Evolutionary conservation across 345 rosid genomes (phyloP).

Genomic region (Brassica incana): DNA sequence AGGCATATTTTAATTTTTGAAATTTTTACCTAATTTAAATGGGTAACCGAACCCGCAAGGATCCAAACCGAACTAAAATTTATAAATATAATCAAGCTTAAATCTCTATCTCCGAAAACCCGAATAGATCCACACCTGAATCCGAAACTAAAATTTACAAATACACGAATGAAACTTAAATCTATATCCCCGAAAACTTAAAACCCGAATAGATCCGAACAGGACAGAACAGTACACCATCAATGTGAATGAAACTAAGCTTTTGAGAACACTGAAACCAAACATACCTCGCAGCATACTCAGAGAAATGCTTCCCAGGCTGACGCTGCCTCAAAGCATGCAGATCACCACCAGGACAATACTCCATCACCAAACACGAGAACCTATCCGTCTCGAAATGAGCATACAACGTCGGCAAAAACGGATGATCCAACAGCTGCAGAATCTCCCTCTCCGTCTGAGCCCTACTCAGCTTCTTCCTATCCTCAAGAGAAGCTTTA

Average conservation of each 20-base stretch:
- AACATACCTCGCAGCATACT: conserved; percentile 94
- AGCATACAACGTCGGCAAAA: conserved; percentile 89
- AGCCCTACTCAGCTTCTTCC: conserved; percentile 92
- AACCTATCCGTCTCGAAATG: conserved; percentile 97
- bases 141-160: background rate
- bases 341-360: conserved; percentile 97
- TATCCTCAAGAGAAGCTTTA: conserved; percentile 90
- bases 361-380: conserved; percentile 96
- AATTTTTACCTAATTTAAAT: no score
- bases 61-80: background rate
- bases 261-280: background rate
- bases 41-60: background rate
- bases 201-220: no score
- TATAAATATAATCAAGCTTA: no score
- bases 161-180: no score
- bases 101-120: no score
- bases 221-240: no score
- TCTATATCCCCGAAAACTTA: no score
- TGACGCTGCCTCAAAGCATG: conserved; percentile 94
- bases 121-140: background rate
- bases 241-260: background rate
- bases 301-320: conserved; percentile 93
- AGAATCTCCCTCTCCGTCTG: conserved; percentile 98
- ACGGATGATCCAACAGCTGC: conserved; percentile 95
- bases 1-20: no score